Evolutionary conservation across 495 filamentous ascomycete species (phyloP), one percentile per base, ranked within the genome.

Genomic region (Aspergillus affinis): DNA sequence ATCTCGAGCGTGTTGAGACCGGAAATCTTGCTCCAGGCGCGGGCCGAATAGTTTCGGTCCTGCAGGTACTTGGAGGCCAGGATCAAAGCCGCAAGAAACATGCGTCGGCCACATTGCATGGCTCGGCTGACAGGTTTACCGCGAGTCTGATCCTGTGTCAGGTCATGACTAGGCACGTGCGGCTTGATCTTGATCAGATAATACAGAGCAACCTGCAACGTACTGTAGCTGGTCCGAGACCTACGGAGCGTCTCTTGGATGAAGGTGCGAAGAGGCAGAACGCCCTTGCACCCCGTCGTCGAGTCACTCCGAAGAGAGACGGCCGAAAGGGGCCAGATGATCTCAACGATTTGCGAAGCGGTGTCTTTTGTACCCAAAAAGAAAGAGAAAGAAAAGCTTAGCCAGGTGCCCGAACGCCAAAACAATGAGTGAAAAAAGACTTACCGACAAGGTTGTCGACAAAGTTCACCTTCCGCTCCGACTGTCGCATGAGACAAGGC

Each of bases 381-480:
- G 10, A 41, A 13, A 41, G 15, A 41, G 8, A 63, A 32, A 60
- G 20, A 57, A 55, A 56, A 48, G 51, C 59, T 71, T 64, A 72
- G 61, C 55, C 19, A 36, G 44, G 50, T 55, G 59, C 62, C 60
- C 58, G 61, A 63, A 75, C 62, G 56, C 55, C 52, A 54, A 52
- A 59, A 57, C 45, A 58, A 59, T 54, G 55, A 49, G 60, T 65
- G 17, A 41, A 15, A 4, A 13, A 15, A 4, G 36, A 79, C 94
- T 94, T 91, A 98, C 94, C 94, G 83, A 98, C 93, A 72, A 98
- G 91, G 78, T 86, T 92, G 73, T 97, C 93, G 78, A 98, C 94
- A 72, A 98, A 98, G 72, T 88, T 92, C 69, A 90, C 84, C 79
- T 97, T 98, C 61, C 94, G 88, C 71, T 97, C 94, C 67, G 86